Percentiles rank a stretch among this genome's conserved stretches.
Evolutionary conservation across 495 filamentous ascomycete genomes (phyloP).

Genomic region (Cairneyella variabilis): DNA sequence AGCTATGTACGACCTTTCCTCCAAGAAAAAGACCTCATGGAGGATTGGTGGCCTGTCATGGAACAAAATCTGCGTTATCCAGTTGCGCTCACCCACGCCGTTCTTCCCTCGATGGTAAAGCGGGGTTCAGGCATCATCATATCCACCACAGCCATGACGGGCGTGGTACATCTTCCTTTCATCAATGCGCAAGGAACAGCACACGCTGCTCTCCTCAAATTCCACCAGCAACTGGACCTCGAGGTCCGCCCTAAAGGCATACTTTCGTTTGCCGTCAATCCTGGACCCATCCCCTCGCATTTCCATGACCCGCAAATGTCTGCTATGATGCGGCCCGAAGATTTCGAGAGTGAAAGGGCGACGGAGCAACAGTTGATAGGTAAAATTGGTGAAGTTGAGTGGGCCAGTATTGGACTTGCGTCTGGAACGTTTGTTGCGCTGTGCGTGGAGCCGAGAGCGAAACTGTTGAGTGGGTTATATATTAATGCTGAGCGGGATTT

Average conservation of each 20-base stretch:
- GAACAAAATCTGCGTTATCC: slow-evolving; percentile 22
- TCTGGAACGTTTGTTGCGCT: slow-evolving; percentile 27
- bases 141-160: slow-evolving; percentile 23
- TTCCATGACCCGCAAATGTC: slow-evolving; percentile 18
- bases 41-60: slow-evolving; percentile 23
- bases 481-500: slow-evolving; percentile 27
- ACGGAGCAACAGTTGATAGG: slow-evolving; percentile 11
- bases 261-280: slow-evolving; percentile 27
- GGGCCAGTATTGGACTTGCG: slow-evolving; percentile 17
- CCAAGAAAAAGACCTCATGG: slow-evolving; percentile 22
- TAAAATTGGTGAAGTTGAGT: slow-evolving; percentile 18
- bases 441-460: slow-evolving; percentile 18
- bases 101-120: slow-evolving; percentile 23
- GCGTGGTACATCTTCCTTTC: slow-evolving; percentile 18
- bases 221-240: slow-evolving; percentile 24
- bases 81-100: slow-evolving; percentile 25
- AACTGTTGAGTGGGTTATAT: slow-evolving; percentile 26
- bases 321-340: slow-evolving; percentile 8
- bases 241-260: slow-evolving; percentile 27
- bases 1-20: slow-evolving; percentile 20
- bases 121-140: slow-evolving; percentile 24
- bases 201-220: slow-evolving; percentile 24
- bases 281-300: slow-evolving; percentile 23
- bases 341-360: slow-evolving; percentile 4
- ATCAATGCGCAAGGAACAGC: slow-evolving; percentile 24